These are phyloP conservation scores for Yamadazyma kanchanaburiensis DNA, from an alignment of 1,139 yeast species.

Conservation along the genomic window DNA sequence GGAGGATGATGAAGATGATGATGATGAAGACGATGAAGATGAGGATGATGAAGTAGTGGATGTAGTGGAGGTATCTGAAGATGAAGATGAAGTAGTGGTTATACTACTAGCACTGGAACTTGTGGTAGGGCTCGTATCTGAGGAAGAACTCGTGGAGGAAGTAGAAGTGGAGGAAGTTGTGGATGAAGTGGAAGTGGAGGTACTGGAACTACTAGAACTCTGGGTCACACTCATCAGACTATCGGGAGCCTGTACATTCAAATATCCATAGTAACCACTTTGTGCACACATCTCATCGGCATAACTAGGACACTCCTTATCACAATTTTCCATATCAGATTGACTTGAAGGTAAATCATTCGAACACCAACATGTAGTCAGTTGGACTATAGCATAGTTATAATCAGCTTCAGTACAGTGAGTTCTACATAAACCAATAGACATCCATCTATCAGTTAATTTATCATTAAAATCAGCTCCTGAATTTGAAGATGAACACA, in stretches of 20 bases:
- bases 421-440: slow-evolving; percentile 54
- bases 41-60: slow-evolving; percentile 3
- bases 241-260: slow-evolving; percentile 23
- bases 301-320: slow-evolving; percentile 50
- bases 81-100: slow-evolving; percentile 7
- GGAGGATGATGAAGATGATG: background rate
- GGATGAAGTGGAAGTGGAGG: slow-evolving; percentile 3
- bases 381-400: slow-evolving; percentile 55
- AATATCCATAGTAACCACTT: slow-evolving; percentile 31
- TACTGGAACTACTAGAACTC: slow-evolving; percentile 4
- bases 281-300: slow-evolving; percentile 32
- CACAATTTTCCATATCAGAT: slow-evolving; percentile 34
- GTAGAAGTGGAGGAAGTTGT: slow-evolving; percentile 2
- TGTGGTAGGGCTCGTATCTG: slow-evolving; percentile 9
- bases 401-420: slow-evolving; percentile 43
- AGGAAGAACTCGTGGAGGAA: slow-evolving; percentile 5
- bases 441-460: slow-evolving; percentile 29
- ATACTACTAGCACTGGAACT: slow-evolving; percentile 13
- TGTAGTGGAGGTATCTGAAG: slow-evolving; percentile 10
- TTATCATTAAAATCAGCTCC: slow-evolving; percentile 24
- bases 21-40: background rate
- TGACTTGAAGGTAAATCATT: slow-evolving; percentile 45
- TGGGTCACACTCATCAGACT: slow-evolving; percentile 5
- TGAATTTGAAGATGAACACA: slow-evolving; percentile 47
- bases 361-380: slow-evolving; percentile 59